A percentile compares a stretch with the other conserved stretches of the same genome.
phyloP scores from a whole-genome alignment of 1,284 basidiomycete genomes.

The Ceratobasidium sp. region DNA sequence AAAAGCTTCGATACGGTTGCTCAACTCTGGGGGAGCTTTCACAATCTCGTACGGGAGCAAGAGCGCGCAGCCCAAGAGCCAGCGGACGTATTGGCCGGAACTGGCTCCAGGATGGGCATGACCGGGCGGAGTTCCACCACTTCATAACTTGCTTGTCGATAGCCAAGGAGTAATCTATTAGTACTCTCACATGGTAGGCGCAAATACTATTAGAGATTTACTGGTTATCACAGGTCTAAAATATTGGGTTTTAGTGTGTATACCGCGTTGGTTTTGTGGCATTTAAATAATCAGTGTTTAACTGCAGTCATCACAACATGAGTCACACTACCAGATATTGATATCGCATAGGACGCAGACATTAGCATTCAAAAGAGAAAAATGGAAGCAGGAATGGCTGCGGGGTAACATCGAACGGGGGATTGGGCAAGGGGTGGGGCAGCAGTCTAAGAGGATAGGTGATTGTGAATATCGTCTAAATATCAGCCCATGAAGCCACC shows the following conservation, averaged over 20 bases:
- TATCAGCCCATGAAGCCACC: conserved; percentile 80
- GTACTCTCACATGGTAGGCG: background rate
- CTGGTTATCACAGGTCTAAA: no score
- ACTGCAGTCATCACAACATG: conserved; percentile 23
- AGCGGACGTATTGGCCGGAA: conserved; percentile 54
- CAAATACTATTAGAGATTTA: background rate
- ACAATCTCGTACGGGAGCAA: conserved; percentile 75
- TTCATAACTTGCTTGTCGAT: background rate
- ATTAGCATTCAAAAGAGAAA: conserved; percentile 27
- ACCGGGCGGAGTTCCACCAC: conserved; percentile 20
- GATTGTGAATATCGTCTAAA: conserved; percentile 59
- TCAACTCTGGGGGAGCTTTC: conserved; percentile 84
- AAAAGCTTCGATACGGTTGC: conserved; percentile 93
- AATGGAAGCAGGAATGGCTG: conserved; percentile 18
- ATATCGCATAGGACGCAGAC: no score
- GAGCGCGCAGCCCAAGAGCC: conserved; percentile 54
- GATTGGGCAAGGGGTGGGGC: conserved; percentile 1
- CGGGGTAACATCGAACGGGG: conserved; percentile 39
- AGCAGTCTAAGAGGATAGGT: conserved; percentile 49
- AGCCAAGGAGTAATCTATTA: background rate
- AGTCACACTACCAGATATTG: conserved; percentile 13
- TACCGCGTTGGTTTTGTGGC: background rate
- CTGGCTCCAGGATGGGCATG: conserved; percentile 56
- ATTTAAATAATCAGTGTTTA: conserved; percentile 39
- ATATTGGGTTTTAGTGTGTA: no score